A percentile compares a stretch with the other conserved stretches of the same genome.
phyloP scores from a whole-genome alignment of 2,329 filamentous ascomycete genomes.

The Daldinia eschscholtzii region DNA sequence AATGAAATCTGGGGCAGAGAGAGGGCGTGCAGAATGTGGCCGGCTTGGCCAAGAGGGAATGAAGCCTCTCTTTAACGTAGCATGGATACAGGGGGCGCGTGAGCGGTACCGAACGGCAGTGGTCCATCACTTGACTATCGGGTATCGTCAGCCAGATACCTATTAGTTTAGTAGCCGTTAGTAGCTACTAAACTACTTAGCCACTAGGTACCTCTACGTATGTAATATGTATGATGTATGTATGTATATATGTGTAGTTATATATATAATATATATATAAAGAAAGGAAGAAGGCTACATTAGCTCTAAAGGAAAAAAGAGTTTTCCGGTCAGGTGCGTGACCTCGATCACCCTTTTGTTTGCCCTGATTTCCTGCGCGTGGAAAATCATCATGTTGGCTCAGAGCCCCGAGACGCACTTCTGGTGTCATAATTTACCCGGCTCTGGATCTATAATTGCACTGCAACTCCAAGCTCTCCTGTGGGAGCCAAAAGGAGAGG shows the following conservation, averaged over 20 bases:
- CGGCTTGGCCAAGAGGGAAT: constrained; percentile 36
- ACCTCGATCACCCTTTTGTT: constrained; percentile 35
- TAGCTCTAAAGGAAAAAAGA: constrained; percentile 23
- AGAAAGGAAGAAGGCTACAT: constrained; percentile 16
- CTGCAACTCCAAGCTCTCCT: constrained; percentile 28
- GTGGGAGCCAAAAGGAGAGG: constrained; percentile 15
- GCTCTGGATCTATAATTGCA: constrained; percentile 38
- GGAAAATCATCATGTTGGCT: constrained; percentile 14
- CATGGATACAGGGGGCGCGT: constrained; percentile 34
- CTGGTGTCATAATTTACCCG: constrained; percentile 42
- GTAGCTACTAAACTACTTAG: not conserved
- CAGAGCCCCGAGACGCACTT: constrained; percentile 19
- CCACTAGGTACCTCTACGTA: not conserved
- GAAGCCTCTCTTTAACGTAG: constrained; percentile 38
- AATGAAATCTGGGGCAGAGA: constrained; percentile 41
- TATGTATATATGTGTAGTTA: not conserved
- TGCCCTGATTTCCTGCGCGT: constrained; percentile 12
- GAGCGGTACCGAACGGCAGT: constrained; percentile 38
- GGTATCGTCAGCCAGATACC: constrained; percentile 23
- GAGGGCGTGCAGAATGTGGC: constrained; percentile 25
- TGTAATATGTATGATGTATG: not conserved
- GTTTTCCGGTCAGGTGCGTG: constrained; percentile 32
- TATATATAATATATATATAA: not conserved
- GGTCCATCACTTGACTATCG: constrained; percentile 40
- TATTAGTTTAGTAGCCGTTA: not conserved